These are phyloP conservation scores for Coniochaeta pulveracea DNA, from an alignment of 2,329 filamentous ascomycete genomes.

Conservation along the genomic window DNA sequence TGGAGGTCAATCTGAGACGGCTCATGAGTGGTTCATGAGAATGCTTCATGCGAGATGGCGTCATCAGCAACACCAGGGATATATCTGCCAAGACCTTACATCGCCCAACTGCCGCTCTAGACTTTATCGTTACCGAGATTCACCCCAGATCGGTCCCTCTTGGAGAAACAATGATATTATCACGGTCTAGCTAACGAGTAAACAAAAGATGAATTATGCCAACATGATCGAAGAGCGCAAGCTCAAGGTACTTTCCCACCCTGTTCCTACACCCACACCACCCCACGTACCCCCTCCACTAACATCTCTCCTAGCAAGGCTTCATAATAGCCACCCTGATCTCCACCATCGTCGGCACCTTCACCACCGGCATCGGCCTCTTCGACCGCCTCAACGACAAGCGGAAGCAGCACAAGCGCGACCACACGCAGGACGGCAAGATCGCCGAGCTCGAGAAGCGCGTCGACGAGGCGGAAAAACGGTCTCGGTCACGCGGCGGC, in stretches of 20 bases:
- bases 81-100: too few relatives aligned
- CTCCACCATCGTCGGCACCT: constrained; percentile 25
- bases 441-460: constrained; percentile 19
- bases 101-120: too few relatives aligned
- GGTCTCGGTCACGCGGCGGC: constrained; percentile 2
- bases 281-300: background rate
- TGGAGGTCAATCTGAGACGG: too few relatives aligned
- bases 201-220: constrained; percentile 19
- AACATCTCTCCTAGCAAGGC: constrained; percentile 16
- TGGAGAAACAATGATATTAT: too few relatives aligned
- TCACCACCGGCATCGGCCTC: constrained; percentile 22
- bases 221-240: constrained; percentile 23
- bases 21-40: too few relatives aligned
- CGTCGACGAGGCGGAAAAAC: constrained; percentile 9
- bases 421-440: constrained; percentile 19
- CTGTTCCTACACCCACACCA: background rate
- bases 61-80: too few relatives aligned
- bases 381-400: constrained; percentile 23
- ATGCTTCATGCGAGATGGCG: too few relatives aligned
- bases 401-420: constrained; percentile 18
- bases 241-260: constrained; percentile 16
- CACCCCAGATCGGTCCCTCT: too few relatives aligned
- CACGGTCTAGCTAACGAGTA: too few relatives aligned
- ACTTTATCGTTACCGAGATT: too few relatives aligned
- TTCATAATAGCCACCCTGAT: constrained; percentile 27